Evolutionary conservation across 2,329 filamentous ascomycete species (phyloP), one percentile per base, ranked within the genome.

Genomic region (Aspergillus jensenii): DNA sequence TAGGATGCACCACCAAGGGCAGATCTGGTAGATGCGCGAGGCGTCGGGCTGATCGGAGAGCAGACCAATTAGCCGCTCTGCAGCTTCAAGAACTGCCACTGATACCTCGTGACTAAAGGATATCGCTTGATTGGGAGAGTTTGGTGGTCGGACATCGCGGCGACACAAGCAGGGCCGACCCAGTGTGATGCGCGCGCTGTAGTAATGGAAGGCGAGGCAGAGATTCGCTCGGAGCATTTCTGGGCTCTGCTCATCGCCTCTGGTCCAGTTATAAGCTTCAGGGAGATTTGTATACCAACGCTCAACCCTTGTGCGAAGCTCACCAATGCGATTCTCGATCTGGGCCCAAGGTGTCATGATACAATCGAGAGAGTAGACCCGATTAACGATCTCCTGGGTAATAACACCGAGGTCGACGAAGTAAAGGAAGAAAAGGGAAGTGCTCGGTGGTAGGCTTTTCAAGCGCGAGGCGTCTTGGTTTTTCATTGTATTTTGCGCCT

Each of bases 101-200:
- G 77, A 77, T 61, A 76, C 71, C 17, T 69, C 67, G 50, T 74
- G 74, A 55, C 76, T 78, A 58, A 76, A 77, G 6, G 71, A 70
- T 25, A 64, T 54, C 25, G 59, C 58, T 21, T 68, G 61, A 27
- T 52, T 44, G 2, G 66, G 65, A 17, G 63, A 68, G 48, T 39
- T 33, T 61, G 65, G 50, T 31, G 64, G 64, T 17, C 68, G 68
- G 35, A 74, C 69, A 51, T 78, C 77, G 23, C 75, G 71, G 17
- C 76, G 74, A 59, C 78, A 80, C n/a, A 79, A 72, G 60, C 76
- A 79, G 4, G 78, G 78, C 15, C 78, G 75, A 46, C 78, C 74
- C 6, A 79, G 67, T 17, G 75, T 77, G 55, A 78, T 77, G 21
- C 73, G 73, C 19, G 73, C 70, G 55, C 78, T 78, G 58, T 79